Percentiles rank a stretch among this genome's conserved stretches.
Conservation (phyloP, 306 rosid species). For the Dicorynia guianensis region DNA sequence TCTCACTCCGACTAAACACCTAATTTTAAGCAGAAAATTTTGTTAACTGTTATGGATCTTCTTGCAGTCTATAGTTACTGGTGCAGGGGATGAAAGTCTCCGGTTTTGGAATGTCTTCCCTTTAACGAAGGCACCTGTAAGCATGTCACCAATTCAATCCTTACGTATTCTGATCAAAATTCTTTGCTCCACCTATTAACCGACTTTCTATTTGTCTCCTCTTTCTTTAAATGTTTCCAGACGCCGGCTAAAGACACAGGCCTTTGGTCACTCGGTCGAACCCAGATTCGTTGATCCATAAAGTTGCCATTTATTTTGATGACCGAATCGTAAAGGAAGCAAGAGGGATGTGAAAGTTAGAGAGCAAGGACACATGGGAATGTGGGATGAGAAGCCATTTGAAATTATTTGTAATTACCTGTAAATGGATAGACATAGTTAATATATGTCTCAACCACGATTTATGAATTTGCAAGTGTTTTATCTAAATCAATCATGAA, state of each 20-base stretch:
- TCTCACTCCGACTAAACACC: no score
- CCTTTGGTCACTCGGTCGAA: slow-evolving; percentile 71
- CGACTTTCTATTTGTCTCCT: not conserved
- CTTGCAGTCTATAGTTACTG: slow-evolving; percentile 73
- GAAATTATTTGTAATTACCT: not conserved
- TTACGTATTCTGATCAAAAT: not conserved
- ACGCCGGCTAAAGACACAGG: slow-evolving; percentile 68
- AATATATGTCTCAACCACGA: not conserved
- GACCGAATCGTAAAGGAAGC: no score
- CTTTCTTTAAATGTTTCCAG: slow-evolving; percentile 42
- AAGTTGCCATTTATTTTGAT: not conserved
- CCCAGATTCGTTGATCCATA: slow-evolving; percentile 53
- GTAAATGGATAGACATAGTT: not conserved
- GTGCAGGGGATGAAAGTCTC: slow-evolving; percentile 78
- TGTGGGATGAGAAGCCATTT: not conserved
- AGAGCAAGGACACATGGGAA: not conserved
- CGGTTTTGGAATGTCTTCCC: slow-evolving; percentile 77
- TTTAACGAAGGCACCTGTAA: slow-evolving; percentile 65
- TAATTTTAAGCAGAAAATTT: no score
- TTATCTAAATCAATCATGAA: not conserved
- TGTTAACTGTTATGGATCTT: not conserved
- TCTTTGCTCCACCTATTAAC: not conserved
- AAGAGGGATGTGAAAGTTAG: not conserved
- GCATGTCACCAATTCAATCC: slow-evolving; percentile 9
- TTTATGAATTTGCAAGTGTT: not conserved